Conservation (phyloP, 345 rosid species). For the Bruguiera parviflora region DNA sequence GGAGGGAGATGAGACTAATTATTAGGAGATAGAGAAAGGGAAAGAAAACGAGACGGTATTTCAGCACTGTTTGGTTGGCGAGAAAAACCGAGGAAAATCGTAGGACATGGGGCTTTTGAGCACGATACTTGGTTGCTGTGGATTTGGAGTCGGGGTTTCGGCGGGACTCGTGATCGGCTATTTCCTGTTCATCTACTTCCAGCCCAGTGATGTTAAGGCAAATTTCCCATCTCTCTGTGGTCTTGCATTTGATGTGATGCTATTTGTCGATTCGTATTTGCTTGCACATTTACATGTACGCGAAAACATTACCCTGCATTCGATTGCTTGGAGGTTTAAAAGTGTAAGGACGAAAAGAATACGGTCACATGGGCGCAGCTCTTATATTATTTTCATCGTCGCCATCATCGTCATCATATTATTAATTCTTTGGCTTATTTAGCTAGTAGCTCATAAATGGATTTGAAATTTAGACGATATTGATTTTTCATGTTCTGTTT, state of each 20-base stretch:
- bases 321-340: not conserved
- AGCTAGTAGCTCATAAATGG: no score
- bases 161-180: conserved; percentile 79
- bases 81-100: not conserved
- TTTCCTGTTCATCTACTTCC: conserved; percentile 67
- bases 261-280: not conserved
- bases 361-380: no score
- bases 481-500: no score
- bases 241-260: not conserved
- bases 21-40: not conserved
- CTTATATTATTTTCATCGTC: no score
- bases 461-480: no score
- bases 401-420: no score
- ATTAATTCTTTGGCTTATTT: no score
- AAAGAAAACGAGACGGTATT: not conserved
- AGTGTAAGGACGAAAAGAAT: no score
- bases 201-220: conserved; percentile 76
- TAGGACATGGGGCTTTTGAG: conserved; percentile 65
- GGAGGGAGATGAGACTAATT: not conserved
- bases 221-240: not conserved
- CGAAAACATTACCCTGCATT: no score
- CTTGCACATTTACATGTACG: not conserved
- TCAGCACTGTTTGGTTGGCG: not conserved
- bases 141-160: conserved; percentile 84
- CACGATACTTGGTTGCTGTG: conserved; percentile 65